phyloP scores from a whole-genome alignment of 352 stramenopile species.

The Pythium apleroticum region DNA sequence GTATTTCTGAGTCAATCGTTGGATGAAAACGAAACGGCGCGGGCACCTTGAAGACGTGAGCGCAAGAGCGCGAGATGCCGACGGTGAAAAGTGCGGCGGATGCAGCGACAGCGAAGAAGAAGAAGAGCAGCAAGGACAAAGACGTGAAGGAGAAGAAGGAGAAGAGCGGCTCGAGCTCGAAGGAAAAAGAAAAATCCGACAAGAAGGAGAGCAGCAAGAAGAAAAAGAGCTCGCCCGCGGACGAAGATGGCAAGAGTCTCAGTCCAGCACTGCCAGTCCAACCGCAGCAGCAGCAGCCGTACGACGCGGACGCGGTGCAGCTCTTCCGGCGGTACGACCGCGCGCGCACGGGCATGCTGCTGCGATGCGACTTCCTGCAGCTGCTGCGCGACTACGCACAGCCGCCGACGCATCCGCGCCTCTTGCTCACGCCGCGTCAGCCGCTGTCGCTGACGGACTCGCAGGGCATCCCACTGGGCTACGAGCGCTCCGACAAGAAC shows the following conservation, averaged over 20 bases:
- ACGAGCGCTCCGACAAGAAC: constrained; percentile 67
- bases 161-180: constrained; percentile 30
- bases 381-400: constrained; percentile 67
- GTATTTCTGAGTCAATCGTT: not conserved
- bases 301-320: constrained; percentile 72
- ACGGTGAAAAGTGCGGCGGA: constrained; percentile 3
- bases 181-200: constrained; percentile 34
- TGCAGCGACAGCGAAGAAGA: constrained; percentile 24
- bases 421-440: constrained; percentile 18
- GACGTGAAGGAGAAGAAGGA: constrained; percentile 20
- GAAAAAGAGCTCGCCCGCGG: constrained; percentile 20
- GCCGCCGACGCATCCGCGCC: constrained; percentile 13
- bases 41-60: constrained; percentile 20
- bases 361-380: constrained; percentile 66
- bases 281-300: constrained; percentile 1
- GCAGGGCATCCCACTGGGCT: constrained; percentile 66
- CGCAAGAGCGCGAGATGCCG: constrained; percentile 3
- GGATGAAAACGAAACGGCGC: constrained; percentile 7
- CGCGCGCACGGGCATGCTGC: constrained; percentile 48
- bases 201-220: constrained; percentile 37
- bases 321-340: constrained; percentile 80
- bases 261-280: constrained; percentile 16
- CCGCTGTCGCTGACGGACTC: constrained; percentile 66
- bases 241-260: constrained; percentile 11
- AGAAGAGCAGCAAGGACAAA: constrained; percentile 18